Conservation (phyloP, 2,329 filamentous ascomycete species). For the Dendrostoma leiphaemia region DNA sequence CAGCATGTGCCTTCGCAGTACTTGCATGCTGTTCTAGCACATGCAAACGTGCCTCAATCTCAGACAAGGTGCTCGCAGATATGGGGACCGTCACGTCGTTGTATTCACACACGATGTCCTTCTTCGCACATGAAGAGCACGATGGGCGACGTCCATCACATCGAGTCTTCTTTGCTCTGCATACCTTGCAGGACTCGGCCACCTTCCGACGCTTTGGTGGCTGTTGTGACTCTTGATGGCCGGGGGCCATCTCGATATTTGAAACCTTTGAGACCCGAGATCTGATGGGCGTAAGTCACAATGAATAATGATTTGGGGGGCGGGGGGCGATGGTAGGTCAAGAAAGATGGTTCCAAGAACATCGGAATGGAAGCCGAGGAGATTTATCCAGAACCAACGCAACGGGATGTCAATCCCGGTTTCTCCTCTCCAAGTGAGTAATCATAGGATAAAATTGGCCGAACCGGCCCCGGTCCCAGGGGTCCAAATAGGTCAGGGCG, state of each 20-base stretch:
- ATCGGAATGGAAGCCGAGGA: too few species aligned
- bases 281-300: neutral
- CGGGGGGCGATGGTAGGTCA: too few species aligned
- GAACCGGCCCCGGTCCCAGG: too few species aligned
- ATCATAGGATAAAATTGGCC: too few species aligned
- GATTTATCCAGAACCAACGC: too few species aligned
- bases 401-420: too few species aligned
- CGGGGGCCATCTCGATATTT: neutral
- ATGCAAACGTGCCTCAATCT: neutral
- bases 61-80: neutral
- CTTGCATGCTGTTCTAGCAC: neutral
- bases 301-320: too few species aligned
- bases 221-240: neutral
- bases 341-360: too few species aligned
- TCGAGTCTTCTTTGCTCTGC: neutral
- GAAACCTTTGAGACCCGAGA: neutral
- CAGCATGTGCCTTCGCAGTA: too few species aligned
- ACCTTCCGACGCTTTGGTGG: neutral
- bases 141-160: neutral
- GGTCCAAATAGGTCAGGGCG: too few species aligned
- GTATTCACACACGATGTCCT: neutral
- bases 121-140: neutral
- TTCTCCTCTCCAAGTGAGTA: too few species aligned
- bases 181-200: neutral
- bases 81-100: neutral